phyloP scores from a whole-genome alignment of 2,329 filamentous ascomycete genomes.

The Exophiala xenobiotica region DNA sequence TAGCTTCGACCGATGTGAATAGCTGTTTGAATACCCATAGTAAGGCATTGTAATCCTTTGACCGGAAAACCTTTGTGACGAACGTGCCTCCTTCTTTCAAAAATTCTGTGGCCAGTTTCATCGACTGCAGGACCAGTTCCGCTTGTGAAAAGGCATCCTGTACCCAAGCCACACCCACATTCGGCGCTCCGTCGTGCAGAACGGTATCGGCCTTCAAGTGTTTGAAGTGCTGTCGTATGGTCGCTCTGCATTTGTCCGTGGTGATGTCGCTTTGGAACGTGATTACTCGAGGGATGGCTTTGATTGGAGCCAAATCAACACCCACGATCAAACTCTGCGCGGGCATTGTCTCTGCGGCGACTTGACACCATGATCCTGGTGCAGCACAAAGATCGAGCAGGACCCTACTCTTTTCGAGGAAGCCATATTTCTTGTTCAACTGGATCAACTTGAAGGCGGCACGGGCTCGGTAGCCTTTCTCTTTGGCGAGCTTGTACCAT shows the following conservation, averaged over 20 bases:
- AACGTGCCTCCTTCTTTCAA: constrained; percentile 85
- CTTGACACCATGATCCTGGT: constrained; percentile 96
- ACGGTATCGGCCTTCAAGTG: constrained; percentile 96
- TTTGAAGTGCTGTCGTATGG: constrained; percentile 84
- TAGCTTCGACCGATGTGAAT: constrained; percentile 92
- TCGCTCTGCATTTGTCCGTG: constrained; percentile 90
- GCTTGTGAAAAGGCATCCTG: constrained; percentile 98
- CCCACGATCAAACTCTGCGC: constrained; percentile 85
- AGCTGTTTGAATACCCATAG: constrained; percentile 98
- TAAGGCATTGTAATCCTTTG: constrained; percentile 93
- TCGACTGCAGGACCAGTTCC: constrained; percentile 81
- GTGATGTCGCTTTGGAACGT: constrained; percentile 98
- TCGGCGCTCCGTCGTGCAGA: constrained; percentile 93
- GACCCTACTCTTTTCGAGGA: constrained; percentile 94
- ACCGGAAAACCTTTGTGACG: constrained; percentile 95
- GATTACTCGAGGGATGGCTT: constrained; percentile 89
- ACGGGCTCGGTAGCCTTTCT: constrained; percentile 94
- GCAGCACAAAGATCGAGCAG: constrained; percentile 96
- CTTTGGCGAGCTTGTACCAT: constrained; percentile 98
- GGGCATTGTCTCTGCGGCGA: constrained; percentile 94
- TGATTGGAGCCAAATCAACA: constrained; percentile 92
- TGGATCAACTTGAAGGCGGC: constrained; percentile 98
- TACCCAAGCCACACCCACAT: constrained; percentile 96
- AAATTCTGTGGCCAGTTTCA: constrained; percentile 95
- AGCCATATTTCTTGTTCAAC: constrained; percentile 98